Conservation (phyloP, 768 basidiomycete species). For the Boletus subparvulus region DNA sequence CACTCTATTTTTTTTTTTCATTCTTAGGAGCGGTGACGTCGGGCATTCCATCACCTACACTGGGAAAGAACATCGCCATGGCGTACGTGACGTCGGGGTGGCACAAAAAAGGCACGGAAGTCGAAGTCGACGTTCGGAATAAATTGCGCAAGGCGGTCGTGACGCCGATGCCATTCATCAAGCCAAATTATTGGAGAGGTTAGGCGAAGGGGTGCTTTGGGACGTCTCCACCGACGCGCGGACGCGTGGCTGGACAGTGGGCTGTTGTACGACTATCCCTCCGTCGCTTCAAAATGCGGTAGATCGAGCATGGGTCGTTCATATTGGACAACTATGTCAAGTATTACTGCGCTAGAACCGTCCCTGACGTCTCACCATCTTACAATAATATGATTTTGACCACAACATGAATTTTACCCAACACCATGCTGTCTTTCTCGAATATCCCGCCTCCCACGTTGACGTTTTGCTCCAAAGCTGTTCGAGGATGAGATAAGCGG, state of each 20-base stretch:
- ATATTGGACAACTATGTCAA: not conserved
- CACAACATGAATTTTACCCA: not conserved
- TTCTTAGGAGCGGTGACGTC: conserved; percentile 73
- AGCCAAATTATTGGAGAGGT: conserved; percentile 79
- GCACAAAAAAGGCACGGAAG: conserved; percentile 88
- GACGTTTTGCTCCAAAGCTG: too few relatives aligned
- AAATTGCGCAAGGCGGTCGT: conserved; percentile 74
- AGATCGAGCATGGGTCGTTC: not conserved
- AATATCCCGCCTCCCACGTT: not conserved
- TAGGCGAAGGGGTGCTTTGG: conserved; percentile 3
- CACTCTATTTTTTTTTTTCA: conserved; percentile 16
- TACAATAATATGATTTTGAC: not conserved
- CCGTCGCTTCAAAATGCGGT: not conserved
- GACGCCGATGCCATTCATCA: conserved; percentile 85
- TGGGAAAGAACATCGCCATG: conserved; percentile 94
- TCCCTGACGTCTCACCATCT: not conserved
- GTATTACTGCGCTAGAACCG: not conserved
- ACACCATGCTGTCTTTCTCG: not conserved
- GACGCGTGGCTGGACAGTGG: not conserved
- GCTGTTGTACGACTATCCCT: not conserved
- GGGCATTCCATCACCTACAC: conserved; percentile 91
- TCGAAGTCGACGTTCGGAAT: conserved; percentile 82
- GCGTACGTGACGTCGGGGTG: conserved; percentile 79
- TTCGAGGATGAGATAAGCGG: too few relatives aligned
- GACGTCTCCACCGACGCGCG: not conserved